phyloP scores from a whole-genome alignment of 345 rosid species.

The Brassica carinata region DNA sequence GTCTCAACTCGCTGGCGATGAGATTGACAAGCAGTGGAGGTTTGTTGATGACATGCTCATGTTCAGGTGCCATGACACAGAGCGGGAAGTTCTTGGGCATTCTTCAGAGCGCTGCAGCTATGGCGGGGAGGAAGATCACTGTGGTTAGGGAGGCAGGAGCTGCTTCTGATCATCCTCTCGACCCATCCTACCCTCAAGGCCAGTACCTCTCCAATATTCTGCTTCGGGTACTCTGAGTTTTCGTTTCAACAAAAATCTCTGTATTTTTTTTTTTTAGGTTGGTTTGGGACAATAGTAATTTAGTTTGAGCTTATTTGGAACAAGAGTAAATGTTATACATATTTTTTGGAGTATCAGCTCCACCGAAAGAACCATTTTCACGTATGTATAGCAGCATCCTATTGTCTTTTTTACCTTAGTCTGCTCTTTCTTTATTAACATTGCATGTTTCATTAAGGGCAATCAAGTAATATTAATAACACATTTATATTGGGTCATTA shows the following conservation, averaged over 20 bases:
- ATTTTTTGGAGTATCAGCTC: background rate
- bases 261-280: background rate
- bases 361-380: background rate
- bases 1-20: conserved; percentile 78
- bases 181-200: conserved; percentile 89
- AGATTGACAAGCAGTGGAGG: conserved; percentile 74
- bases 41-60: conserved; percentile 90
- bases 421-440: too few species aligned
- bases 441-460: too few species aligned
- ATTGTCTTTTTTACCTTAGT: too few species aligned
- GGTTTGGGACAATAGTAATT: background rate
- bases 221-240: conserved; percentile 48
- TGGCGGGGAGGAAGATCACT: conserved; percentile 67
- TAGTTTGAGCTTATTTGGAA: background rate
- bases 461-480: too few species aligned
- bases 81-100: conserved; percentile 70
- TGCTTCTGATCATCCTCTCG: conserved; percentile 84
- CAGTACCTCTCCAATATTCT: conserved; percentile 69
- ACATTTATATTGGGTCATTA: too few species aligned
- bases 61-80: conserved; percentile 94
- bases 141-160: conserved; percentile 71
- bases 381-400: too few species aligned
- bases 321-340: too few species aligned
- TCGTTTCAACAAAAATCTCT: background rate
- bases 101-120: conserved; percentile 80